Evolutionary conservation across 805 yeast genomes (phyloP).

Genomic region (Barnettozyma californica): DNA sequence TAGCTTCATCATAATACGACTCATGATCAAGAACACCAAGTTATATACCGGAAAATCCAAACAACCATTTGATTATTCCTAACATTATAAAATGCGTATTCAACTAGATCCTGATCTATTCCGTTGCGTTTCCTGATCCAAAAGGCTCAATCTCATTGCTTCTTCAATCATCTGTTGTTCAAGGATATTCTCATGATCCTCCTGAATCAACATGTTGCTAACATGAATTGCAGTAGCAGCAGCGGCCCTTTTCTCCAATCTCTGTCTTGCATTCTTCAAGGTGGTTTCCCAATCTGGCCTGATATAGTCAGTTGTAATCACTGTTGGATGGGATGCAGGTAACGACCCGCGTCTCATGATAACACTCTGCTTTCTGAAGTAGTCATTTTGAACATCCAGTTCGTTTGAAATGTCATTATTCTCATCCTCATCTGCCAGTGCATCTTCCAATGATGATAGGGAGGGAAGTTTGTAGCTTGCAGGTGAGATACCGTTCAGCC

Average conservation of each 20-base stretch:
- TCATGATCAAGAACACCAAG: background rate
- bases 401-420: slow-evolving; percentile 1
- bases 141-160: slow-evolving; percentile 68
- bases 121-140: slow-evolving; percentile 61
- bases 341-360: slow-evolving; percentile 44
- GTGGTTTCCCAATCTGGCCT: slow-evolving; percentile 92
- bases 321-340: slow-evolving; percentile 63
- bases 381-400: slow-evolving; percentile 13
- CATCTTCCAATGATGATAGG: slow-evolving; percentile 4
- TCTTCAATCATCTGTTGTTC: slow-evolving; percentile 82
- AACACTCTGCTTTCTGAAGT: slow-evolving; percentile 13
- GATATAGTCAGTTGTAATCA: slow-evolving; percentile 73
- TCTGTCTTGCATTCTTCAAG: slow-evolving; percentile 64
- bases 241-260: slow-evolving; percentile 81
- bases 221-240: slow-evolving; percentile 94
- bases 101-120: slow-evolving; percentile 23
- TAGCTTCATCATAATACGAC: too few species aligned
- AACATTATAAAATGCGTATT: background rate
- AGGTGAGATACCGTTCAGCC: slow-evolving; percentile 54
- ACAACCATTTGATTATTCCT: background rate
- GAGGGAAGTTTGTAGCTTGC: slow-evolving; percentile 27
- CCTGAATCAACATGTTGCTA: slow-evolving; percentile 58
- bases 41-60: too few species aligned
- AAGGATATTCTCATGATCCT: slow-evolving; percentile 34
- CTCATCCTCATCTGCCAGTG: slow-evolving; percentile 11